A percentile compares a stretch with the other conserved stretches of the same genome.
phyloP scores from a whole-genome alignment of 257 asterid genomes.

The Rubia yunnanensis region DNA sequence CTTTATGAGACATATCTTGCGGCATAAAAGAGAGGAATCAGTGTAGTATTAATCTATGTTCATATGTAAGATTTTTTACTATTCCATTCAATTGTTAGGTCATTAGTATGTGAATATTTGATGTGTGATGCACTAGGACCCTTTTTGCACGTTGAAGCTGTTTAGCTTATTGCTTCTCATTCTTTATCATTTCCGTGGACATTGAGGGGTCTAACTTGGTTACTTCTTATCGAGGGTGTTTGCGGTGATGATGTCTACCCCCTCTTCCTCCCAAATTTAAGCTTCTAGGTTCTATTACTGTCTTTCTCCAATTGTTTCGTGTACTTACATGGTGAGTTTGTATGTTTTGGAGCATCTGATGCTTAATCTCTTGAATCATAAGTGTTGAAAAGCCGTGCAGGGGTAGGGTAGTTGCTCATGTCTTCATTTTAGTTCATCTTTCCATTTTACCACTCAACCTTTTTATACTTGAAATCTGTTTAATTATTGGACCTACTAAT shows the following conservation, averaged over 20 bases:
- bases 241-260: background rate
- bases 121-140: slow-evolving; percentile 1
- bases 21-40: background rate
- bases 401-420: background rate
- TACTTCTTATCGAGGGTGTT: background rate
- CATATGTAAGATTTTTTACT: too few species aligned
- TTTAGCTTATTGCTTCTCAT: background rate
- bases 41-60: background rate
- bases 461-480: background rate
- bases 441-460: background rate
- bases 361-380: background rate
- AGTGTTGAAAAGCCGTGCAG: background rate
- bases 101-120: background rate
- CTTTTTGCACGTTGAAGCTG: background rate
- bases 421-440: background rate
- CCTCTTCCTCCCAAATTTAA: too few species aligned
- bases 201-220: too few species aligned
- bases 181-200: too few species aligned
- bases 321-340: background rate
- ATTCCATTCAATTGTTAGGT: background rate
- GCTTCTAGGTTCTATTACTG: background rate
- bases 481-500: too few species aligned
- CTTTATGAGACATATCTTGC: background rate
- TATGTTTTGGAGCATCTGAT: background rate
- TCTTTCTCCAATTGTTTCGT: background rate